These are phyloP conservation scores for Tripidium arundinaceum DNA, from an alignment of 202 grass and related monocot genomes.

Conservation along the genomic window DNA sequence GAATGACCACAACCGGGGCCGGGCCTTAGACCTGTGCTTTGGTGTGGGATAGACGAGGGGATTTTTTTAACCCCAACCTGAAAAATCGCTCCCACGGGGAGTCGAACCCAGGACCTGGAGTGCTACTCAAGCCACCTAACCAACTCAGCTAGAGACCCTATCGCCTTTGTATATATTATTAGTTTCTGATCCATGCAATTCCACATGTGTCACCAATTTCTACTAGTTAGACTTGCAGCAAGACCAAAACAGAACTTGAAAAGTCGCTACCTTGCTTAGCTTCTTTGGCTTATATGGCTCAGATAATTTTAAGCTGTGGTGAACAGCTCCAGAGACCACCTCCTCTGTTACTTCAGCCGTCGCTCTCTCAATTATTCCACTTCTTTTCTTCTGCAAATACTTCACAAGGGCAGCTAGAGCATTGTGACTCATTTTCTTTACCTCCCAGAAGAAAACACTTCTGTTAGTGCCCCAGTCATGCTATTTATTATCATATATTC, in stretches of 20 bases:
- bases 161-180: background rate
- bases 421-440: conserved; percentile 91
- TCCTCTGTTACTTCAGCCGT: conserved; percentile 97
- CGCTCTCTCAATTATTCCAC: conserved; percentile 83
- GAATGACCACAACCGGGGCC: background rate
- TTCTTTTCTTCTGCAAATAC: conserved; percentile 98
- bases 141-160: background rate
- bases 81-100: background rate
- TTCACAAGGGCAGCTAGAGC: conserved; percentile 83
- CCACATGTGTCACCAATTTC: background rate
- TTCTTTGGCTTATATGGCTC: conserved; percentile 76
- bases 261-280: conserved; percentile 58
- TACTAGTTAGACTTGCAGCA: conserved; percentile 11
- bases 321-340: conserved; percentile 89
- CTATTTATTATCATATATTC: conserved; percentile 95
- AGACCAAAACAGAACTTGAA: conserved; percentile 18
- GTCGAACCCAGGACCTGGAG: background rate
- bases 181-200: conserved; percentile 21
- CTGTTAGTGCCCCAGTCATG: conserved; percentile 70
- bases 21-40: background rate
- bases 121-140: background rate
- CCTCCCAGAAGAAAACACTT: conserved; percentile 90
- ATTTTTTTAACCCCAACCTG: background rate
- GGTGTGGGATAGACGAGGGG: background rate
- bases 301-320: conserved; percentile 76